Base-by-base conservation (phyloP, 345 rosid genomes). In the Syzygium jambos region DNA sequence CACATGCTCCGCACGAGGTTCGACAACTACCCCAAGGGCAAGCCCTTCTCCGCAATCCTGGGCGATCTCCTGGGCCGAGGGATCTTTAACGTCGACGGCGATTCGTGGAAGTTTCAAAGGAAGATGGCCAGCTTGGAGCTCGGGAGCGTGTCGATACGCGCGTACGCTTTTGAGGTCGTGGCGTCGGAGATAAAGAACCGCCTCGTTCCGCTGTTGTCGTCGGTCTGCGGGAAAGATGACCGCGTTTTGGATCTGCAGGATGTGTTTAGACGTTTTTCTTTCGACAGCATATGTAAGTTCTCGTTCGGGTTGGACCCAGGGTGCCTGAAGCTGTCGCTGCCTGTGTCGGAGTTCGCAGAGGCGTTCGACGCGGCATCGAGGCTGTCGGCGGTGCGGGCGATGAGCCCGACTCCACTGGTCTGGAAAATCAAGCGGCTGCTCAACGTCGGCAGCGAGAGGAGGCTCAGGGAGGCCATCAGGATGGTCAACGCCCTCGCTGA, bases 11-110 rank as follows among this genome's bases (percentile, higher is more conserved):
- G 89, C 85, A 91, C 94, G n/a, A 91, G 86, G 51, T 95, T 95
- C 89, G 88, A 90, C 38, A 95, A 94, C 88, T 95, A 94, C 90
- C 98, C 96, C 4, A 95, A 94, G 89, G 98, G 98, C 14, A 93
- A 94, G 84, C 91, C 90, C 3, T 94, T 94, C 91, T 92, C 95
- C 0, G 85, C 90, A 9, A 88, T 94, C 85, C 89, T 95, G 11
- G 95, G 95, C 11, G 97, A 95, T 88, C 92, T 95, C 38, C 92
- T 95, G 29, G 97, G 98, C 9, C 41, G 85, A 9, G 98, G 98
- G 23, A 95, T 95, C 52, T 95, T 95, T 90, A 93, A 91, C 59
- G 95, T 92, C 16, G 98, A 95, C 29, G 97, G 97, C 34, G 92
- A 94, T 52, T 90, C 92, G 4, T 95, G 98, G 98, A 90, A 78